phyloP scores from a whole-genome alignment of 345 rosid genomes.

The Brassica incana region DNA sequence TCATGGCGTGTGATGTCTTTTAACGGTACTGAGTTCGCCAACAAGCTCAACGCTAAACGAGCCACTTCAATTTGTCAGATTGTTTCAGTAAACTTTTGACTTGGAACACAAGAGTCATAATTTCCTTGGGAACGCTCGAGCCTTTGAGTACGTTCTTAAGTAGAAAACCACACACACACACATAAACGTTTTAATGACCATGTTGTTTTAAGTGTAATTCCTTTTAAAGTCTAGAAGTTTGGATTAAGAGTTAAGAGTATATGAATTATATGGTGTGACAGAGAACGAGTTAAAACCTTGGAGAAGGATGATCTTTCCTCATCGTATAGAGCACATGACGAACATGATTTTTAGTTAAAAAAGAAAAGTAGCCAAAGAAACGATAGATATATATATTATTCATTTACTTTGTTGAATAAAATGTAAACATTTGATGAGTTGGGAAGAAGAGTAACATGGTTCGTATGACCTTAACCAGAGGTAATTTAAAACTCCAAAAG shows the following conservation, averaged over 20 bases:
- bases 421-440: too few relatives aligned
- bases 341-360: too few relatives aligned
- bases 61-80: conserved; percentile 66
- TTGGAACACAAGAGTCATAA: conserved; percentile 90
- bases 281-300: too few relatives aligned
- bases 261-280: too few relatives aligned
- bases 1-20: conserved; percentile 49
- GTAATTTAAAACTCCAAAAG: background rate
- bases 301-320: too few relatives aligned
- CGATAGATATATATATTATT: too few relatives aligned
- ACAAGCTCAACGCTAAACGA: conserved; percentile 53
- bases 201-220: conserved; percentile 5
- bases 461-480: background rate
- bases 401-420: too few relatives aligned
- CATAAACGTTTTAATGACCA: background rate
- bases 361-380: too few relatives aligned
- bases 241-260: too few relatives aligned
- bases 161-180: background rate
- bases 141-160: conserved; percentile 63
- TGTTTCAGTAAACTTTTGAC: conserved; percentile 87
- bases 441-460: too few relatives aligned
- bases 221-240: too few relatives aligned
- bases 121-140: conserved; percentile 81
- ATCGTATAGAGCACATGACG: too few relatives aligned
- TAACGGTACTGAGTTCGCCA: conserved; percentile 56